A percentile compares a stretch with the other conserved stretches of the same genome.
These are phyloP conservation scores for Jamesozyma gamospora DNA, from an alignment of 805 yeast genomes.

Conservation along the genomic window DNA sequence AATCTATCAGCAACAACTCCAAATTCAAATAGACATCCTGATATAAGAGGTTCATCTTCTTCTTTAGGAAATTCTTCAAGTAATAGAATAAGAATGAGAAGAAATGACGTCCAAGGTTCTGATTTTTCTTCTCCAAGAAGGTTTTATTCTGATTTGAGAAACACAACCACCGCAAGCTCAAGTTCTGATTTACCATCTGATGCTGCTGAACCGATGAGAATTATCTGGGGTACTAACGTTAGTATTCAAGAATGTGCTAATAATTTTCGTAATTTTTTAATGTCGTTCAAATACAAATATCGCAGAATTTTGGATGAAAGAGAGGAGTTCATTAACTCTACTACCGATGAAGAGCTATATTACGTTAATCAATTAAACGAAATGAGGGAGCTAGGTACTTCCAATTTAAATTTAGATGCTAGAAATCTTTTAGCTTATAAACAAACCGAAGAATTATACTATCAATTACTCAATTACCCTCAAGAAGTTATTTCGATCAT, in stretches of 20 bases:
- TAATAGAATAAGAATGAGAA: conserved; percentile 43
- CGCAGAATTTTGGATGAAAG: conserved; percentile 40
- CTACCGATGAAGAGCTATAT: conserved; percentile 60
- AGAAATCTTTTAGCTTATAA: conserved; percentile 67
- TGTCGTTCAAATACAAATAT: conserved; percentile 72
- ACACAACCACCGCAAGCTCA: conserved; percentile 14
- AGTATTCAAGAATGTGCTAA: conserved; percentile 80
- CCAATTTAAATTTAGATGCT: conserved; percentile 79
- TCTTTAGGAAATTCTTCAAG: conserved; percentile 29
- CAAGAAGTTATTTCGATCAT: conserved; percentile 95
- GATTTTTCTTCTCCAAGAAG: conserved; percentile 71
- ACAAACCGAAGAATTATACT: conserved; percentile 66
- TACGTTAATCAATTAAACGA: conserved; percentile 65
- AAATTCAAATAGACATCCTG: conserved; percentile 29
- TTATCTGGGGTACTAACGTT: conserved; percentile 98
- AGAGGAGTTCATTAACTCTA: conserved; percentile 29
- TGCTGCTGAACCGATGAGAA: conserved; percentile 68
- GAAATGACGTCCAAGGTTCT: conserved; percentile 72
- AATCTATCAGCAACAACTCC: conserved; percentile 8
- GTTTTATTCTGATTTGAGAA: conserved; percentile 27
- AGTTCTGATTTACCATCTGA: conserved; percentile 26
- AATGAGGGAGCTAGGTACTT: conserved; percentile 69
- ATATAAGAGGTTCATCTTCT: conserved; percentile 37
- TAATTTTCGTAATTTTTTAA: conserved; percentile 70
- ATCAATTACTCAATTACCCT: conserved; percentile 84